These are phyloP conservation scores for Harringtonia aguacate DNA, from an alignment of 2,329 filamentous ascomycete genomes.

Conservation along the genomic window DNA sequence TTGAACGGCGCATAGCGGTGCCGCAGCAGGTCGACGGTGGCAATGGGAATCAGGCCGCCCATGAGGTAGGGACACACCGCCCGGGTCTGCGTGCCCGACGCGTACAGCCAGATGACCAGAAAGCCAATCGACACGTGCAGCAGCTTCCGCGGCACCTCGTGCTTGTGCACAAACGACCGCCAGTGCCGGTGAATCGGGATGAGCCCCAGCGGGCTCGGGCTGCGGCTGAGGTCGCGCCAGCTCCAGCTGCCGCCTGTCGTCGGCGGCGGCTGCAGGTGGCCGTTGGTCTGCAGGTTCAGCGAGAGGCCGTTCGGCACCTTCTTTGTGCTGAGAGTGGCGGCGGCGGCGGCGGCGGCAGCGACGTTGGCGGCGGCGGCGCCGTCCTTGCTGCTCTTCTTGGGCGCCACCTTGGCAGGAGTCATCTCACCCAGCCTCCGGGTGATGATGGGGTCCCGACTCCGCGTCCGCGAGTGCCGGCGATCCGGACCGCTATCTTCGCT, in stretches of 20 bases:
- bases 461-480: slow-evolving; percentile 53
- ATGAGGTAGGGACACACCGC: slow-evolving; percentile 80
- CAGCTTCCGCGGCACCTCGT: slow-evolving; percentile 89
- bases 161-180: slow-evolving; percentile 84
- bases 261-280: slow-evolving; percentile 60
- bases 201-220: slow-evolving; percentile 82
- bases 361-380: slow-evolving; percentile 10
- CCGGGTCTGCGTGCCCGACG: slow-evolving; percentile 62
- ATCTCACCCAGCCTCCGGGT: slow-evolving; percentile 40
- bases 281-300: slow-evolving; percentile 34
- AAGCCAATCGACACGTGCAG: slow-evolving; percentile 97
- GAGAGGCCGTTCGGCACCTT: not conserved
- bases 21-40: slow-evolving; percentile 68
- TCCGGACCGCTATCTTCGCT: slow-evolving; percentile 30
- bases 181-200: slow-evolving; percentile 94
- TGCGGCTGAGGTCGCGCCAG: slow-evolving; percentile 83
- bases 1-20: slow-evolving; percentile 78
- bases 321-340: too few species aligned
- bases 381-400: slow-evolving; percentile 13
- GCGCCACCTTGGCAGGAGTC: slow-evolving; percentile 28
- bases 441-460: slow-evolving; percentile 59
- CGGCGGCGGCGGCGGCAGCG: slow-evolving; percentile 4
- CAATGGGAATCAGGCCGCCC: slow-evolving; percentile 71
- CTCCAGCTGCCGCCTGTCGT: slow-evolving; percentile 47
- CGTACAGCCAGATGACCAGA: slow-evolving; percentile 78